Base-by-base conservation (phyloP, 169 alveolate genomes). In the Plasmodium cynomolgi region DNA sequence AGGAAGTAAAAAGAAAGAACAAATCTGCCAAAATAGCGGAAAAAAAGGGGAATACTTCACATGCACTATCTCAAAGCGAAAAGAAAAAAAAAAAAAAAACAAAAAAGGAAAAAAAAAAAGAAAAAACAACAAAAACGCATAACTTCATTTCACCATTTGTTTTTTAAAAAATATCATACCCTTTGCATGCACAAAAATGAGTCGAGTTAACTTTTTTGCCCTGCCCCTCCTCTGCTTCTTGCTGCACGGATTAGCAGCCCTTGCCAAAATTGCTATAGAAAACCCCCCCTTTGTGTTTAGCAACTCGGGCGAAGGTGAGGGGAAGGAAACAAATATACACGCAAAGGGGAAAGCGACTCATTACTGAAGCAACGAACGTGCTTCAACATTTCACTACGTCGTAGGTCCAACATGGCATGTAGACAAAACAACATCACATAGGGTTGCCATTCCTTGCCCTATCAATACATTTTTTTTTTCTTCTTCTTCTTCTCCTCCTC, bases 281-380 rank as follows among this genome's bases (percentile, higher is more conserved):
- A 86, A 86, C 29, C 86, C 93, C 26, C 93, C 93, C 44, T 86
- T 86, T 15, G 72, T 77, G 81, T 86, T 86, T 77, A 44, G 47
- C 71, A 86, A 72, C 71, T 44, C 29, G 74, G n/a, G 29, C 8
- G 72, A 86, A 86, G 81, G 93, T 86, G 47, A 26, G 20, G 68
- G 71, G 58, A 72, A 72, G 34, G 79, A 23, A 9, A 44, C 33
- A 23, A 68, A 68, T 68, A 68, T 33, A 68, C 77, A 9, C n/a
- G 37, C 8, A 37, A 84, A 84, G n/a, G 50, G n/a, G 1, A 26
- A 82, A 56, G 39, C 41, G 4, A 11, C 9, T 13, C 9, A 82
- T 44, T 56, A 15, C 9, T 54, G 47, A 82, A 82, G 54, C n/a
- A 72, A 62, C 73, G 47, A 8, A 68, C 15, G 13, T 9, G 44